Conservation (phyloP, 176 grass and related monocot species). For the Cenchrus americanus region DNA sequence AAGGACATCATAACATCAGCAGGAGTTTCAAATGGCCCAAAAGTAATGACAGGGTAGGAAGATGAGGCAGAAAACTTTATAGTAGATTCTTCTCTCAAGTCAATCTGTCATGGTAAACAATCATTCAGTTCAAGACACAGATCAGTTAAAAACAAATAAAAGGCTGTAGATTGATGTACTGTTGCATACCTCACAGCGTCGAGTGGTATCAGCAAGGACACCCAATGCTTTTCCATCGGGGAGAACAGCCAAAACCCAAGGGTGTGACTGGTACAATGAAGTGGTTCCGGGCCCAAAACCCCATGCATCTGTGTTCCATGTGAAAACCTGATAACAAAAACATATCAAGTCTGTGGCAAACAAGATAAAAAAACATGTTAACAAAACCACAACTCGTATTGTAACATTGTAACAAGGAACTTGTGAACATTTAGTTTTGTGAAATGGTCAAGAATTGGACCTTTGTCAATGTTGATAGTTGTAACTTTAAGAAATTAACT, state of each 20-base stretch:
- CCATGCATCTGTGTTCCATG: conserved; percentile 97
- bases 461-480: neutral
- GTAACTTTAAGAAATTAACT: neutral
- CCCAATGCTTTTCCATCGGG: conserved; percentile 82
- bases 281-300: conserved; percentile 81
- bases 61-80: conserved; percentile 62
- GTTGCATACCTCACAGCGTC: conserved; percentile 69
- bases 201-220: conserved; percentile 87
- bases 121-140: neutral
- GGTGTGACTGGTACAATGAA: conserved; percentile 92
- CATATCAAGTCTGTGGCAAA: conserved; percentile 1
- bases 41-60: conserved; percentile 79
- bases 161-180: conserved; percentile 19
- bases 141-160: conserved; percentile 2
- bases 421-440: neutral
- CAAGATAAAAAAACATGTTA: neutral
- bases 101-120: conserved; percentile 58
- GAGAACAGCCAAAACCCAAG: conserved; percentile 90
- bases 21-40: conserved; percentile 79
- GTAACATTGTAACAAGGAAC: neutral
- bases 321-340: conserved; percentile 70
- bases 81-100: conserved; percentile 67
- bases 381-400: neutral
- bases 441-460: neutral
- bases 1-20: conserved; percentile 73